Evolutionary conservation across 257 asterid genomes (phyloP), one percentile per base, ranked within the genome.

Genomic region (Catharanthus roseus): DNA sequence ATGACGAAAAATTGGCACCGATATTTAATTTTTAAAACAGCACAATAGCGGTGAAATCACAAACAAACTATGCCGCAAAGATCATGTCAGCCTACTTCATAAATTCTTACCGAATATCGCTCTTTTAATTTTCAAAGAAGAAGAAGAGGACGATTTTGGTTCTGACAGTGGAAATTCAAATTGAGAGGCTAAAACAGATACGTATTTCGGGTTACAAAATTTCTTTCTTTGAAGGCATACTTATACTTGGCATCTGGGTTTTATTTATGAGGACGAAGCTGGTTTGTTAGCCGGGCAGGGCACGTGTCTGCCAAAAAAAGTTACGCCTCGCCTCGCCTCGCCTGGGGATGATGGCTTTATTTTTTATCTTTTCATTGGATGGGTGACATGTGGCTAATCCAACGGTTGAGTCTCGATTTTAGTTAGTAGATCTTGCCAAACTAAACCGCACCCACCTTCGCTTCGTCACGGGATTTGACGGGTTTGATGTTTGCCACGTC

Each of bases 241-340:
- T 72, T 31, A 69, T 69, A 41, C 60, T 41, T 42, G 23, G 39
- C 57, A 58, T n/a, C 33, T 61, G 69, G 15, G 71, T 45, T 45
- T 49, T 53, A 23, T 50, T 24, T 18, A n/a, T n/a, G n/a, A n/a
- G n/a, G n/a, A n/a, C n/a, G n/a, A n/a, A n/a, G n/a, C n/a, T n/a
- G n/a, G n/a, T n/a, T n/a, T n/a, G n/a, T n/a, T n/a, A n/a, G n/a
- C n/a, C n/a, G n/a, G n/a, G n/a, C n/a, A n/a, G n/a, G 69, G 56
- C 69, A 24, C 76, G 39, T 72, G 69, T 63, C 65, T n/a, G 2
- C 4, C 0, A 13, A 15, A 51, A 31, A 68, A 68, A n/a, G 33
- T 10, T 12, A 6, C 11, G 31, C 31, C 34, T 21, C 19, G 1
- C n/a, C n/a, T n/a, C n/a, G n/a, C n/a, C n/a, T n/a, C n/a, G n/a